Percentiles rank a stretch among this genome's conserved stretches.
phyloP scores from a whole-genome alignment of 805 yeast genomes.

The Myxozyma melibiosi region DNA sequence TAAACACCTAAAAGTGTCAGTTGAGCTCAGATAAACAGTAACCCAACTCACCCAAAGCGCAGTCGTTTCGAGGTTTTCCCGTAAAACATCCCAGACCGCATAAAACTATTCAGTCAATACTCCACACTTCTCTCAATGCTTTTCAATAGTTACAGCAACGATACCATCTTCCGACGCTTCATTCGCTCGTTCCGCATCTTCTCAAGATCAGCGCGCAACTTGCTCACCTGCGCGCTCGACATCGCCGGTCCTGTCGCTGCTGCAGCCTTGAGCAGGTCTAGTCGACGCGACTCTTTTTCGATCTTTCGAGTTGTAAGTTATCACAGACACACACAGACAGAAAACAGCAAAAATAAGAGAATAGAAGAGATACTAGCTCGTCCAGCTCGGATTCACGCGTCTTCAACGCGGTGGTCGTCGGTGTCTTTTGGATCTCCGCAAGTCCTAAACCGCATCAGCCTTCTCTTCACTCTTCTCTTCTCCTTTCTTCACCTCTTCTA shows the following conservation, averaged over 20 bases:
- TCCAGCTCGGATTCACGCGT: background rate
- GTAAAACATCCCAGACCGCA: conserved; percentile 15
- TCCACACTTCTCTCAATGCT: background rate
- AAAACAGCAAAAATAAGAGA: background rate
- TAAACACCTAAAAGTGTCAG: background rate
- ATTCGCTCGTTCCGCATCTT: conserved; percentile 19
- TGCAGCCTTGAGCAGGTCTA: no score
- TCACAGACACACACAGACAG: no score
- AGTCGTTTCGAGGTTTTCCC: conserved; percentile 10
- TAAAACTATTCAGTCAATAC: conserved; percentile 4
- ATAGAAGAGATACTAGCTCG: background rate
- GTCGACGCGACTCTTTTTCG: background rate
- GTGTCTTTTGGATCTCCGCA: background rate
- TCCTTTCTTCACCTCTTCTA: background rate
- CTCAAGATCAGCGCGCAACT: conserved; percentile 9
- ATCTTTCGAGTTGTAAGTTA: background rate
- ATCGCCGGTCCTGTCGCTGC: background rate
- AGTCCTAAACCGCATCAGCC: background rate
- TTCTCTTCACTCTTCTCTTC: background rate
- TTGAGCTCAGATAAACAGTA: background rate
- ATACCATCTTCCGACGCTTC: conserved; percentile 24
- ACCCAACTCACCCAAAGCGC: conserved; percentile 17
- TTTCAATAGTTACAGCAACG: background rate
- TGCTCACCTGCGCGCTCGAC: background rate
- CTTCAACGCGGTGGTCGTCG: background rate